Conservation (phyloP, 768 basidiomycete genomes). For the Boletus tylopilopsis region DNA sequence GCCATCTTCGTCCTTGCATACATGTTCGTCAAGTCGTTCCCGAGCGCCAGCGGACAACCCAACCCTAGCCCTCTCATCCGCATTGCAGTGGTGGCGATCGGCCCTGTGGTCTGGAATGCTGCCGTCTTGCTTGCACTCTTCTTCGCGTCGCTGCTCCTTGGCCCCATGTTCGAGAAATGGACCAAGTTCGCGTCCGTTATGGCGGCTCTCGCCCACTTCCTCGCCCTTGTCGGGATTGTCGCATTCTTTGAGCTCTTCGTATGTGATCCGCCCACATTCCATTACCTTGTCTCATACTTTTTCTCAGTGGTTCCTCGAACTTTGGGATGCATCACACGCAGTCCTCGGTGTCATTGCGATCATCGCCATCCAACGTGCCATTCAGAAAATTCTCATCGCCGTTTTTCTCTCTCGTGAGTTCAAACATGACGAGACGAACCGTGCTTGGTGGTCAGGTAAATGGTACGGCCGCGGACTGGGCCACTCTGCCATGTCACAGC, state of each 20-base stretch:
- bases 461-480: constrained; percentile 97
- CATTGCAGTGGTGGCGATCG: constrained; percentile 83
- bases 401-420: constrained; percentile 95
- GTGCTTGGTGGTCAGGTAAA: constrained; percentile 98
- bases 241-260: constrained; percentile 97
- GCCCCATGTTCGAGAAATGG: constrained; percentile 84
- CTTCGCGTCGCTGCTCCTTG: constrained; percentile 88
- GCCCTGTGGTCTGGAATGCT: constrained; percentile 95
- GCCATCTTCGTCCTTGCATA: constrained; percentile 79
- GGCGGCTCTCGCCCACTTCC: constrained; percentile 86
- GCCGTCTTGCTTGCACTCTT: constrained; percentile 81
- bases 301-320: constrained; percentile 87
- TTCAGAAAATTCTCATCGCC: constrained; percentile 92
- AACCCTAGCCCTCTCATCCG: constrained; percentile 86
- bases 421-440: constrained; percentile 98
- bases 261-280: constrained; percentile 36
- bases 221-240: constrained; percentile 76
- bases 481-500: constrained; percentile 88
- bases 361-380: constrained; percentile 84
- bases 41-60: constrained; percentile 52
- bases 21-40: constrained; percentile 94
- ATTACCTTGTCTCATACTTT: constrained; percentile 25
- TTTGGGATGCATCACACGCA: constrained; percentile 96
- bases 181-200: constrained; percentile 87
- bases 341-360: constrained; percentile 90